Percentiles rank a stretch among this genome's conserved stretches.
Evolutionary conservation across 2,329 filamentous ascomycete genomes (phyloP).

Genomic region (Verticillium dahliae): DNA sequence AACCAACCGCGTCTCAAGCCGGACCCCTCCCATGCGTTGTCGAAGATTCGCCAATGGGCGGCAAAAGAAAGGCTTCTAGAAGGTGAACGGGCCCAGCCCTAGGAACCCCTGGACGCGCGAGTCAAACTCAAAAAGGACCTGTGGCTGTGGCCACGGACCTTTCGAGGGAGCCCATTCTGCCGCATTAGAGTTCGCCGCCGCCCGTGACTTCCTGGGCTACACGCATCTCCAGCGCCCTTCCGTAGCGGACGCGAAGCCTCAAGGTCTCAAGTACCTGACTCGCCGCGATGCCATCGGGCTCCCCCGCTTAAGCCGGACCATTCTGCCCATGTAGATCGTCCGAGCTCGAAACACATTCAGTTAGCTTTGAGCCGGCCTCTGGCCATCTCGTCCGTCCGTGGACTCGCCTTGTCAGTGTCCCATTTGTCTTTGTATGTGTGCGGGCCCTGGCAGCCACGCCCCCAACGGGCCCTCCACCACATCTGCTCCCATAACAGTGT

Average conservation of each 20-base stretch:
- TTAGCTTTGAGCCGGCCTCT: neutral
- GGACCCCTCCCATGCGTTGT: neutral
- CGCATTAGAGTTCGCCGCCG: neutral
- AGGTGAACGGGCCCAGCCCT: neutral
- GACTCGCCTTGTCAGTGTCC: too few species aligned
- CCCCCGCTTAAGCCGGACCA: neutral
- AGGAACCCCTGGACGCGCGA: neutral
- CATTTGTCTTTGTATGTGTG: too few species aligned
- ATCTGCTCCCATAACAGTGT: neutral
- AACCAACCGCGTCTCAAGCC: neutral
- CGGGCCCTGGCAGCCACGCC: neutral
- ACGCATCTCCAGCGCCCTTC: neutral
- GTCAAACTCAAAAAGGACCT: neutral
- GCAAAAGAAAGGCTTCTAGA: neutral
- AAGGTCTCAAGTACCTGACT: neutral
- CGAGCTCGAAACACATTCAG: neutral
- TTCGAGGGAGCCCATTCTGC: neutral
- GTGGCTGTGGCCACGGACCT: neutral
- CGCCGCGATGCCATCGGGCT: neutral
- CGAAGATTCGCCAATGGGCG: too few species aligned
- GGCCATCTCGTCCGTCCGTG: too few species aligned
- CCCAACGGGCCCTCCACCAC: neutral
- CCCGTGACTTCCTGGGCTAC: neutral
- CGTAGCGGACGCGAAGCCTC: neutral
- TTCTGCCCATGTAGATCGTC: neutral